Evolutionary conservation across 208 protist genomes (phyloP).

Genomic region (Leishmania tarentolae): DNA sequence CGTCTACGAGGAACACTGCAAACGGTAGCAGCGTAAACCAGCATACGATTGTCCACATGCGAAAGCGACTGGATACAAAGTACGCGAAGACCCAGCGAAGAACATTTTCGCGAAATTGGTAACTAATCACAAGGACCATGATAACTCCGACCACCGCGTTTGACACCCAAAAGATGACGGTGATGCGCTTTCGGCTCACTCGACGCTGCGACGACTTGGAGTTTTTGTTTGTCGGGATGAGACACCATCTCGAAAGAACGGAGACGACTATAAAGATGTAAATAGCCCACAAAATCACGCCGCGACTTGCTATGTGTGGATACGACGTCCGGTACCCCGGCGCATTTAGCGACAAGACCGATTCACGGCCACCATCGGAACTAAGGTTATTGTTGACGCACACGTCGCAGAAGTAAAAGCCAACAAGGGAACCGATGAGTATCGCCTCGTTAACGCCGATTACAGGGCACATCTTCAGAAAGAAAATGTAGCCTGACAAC

Average conservation of each 20-base stretch:
- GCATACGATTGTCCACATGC: constrained; percentile 50
- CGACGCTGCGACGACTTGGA: constrained; percentile 73
- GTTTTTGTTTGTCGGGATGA: constrained; percentile 59
- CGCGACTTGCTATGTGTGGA: constrained; percentile 75
- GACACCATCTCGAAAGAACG: constrained; percentile 49
- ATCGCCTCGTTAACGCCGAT: constrained; percentile 84
- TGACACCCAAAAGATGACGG: constrained; percentile 59
- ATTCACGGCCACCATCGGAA: constrained; percentile 35
- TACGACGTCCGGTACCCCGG: constrained; percentile 64
- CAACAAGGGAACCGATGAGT: constrained; percentile 68
- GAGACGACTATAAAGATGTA: constrained; percentile 47
- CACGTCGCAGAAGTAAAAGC: constrained; percentile 80
- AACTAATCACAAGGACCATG: constrained; percentile 43
- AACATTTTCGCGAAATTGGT: constrained; percentile 65
- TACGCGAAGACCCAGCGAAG: constrained; percentile 74
- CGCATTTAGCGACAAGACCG: constrained; percentile 43
- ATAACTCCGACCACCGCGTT: constrained; percentile 35
- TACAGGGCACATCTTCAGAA: constrained; percentile 45
- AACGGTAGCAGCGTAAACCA: constrained; percentile 66
- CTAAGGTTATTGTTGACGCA: constrained; percentile 72
- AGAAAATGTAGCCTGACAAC: constrained; percentile 64
- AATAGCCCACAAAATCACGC: constrained; percentile 62
- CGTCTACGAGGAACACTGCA: constrained; percentile 53
- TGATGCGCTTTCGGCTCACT: constrained; percentile 68
- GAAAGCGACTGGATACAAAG: constrained; percentile 60